Evolutionary conservation across 1,139 yeast species (phyloP).

Genomic region (Taphrina confusa): DNA sequence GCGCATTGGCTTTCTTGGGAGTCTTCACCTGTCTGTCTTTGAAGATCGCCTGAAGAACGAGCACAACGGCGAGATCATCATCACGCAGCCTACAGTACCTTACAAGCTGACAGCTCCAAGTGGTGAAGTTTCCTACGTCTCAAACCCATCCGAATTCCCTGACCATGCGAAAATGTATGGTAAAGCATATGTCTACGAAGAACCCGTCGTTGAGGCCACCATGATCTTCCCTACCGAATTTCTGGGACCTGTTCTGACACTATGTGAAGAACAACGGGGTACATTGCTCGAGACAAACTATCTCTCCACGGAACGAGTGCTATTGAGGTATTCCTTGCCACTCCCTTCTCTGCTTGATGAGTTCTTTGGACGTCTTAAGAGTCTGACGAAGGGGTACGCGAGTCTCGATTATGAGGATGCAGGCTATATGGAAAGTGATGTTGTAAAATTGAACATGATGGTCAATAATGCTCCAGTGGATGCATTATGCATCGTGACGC

Average conservation of each 20-base stretch:
- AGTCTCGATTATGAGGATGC: constrained; percentile 92
- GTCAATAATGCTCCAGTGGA: constrained; percentile 90
- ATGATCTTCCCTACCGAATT: constrained; percentile 92
- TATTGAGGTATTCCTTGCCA: constrained; percentile 77
- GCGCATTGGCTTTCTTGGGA: constrained; percentile 93
- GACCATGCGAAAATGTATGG: constrained; percentile 48
- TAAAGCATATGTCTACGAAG: constrained; percentile 58
- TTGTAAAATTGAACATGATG: constrained; percentile 82
- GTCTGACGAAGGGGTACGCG: constrained; percentile 88
- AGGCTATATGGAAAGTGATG: constrained; percentile 76
- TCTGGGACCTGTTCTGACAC: constrained; percentile 78
- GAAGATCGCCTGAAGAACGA: constrained; percentile 88
- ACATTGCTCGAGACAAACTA: constrained; percentile 77
- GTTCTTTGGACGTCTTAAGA: constrained; percentile 89
- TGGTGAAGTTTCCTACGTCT: constrained; percentile 65
- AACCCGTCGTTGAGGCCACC: constrained; percentile 86
- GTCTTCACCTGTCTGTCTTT: constrained; percentile 92
- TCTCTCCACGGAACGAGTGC: constrained; percentile 67
- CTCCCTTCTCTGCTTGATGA: constrained; percentile 89
- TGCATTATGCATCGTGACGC: constrained; percentile 90
- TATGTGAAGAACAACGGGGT: constrained; percentile 84
- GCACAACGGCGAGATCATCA: constrained; percentile 86
- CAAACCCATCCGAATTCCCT: constrained; percentile 94
- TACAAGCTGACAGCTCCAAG: constrained; percentile 68
- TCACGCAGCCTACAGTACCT: constrained; percentile 96